phyloP scores from a whole-genome alignment of 1,284 basidiomycete genomes.

The Austroboletus niveus region DNA sequence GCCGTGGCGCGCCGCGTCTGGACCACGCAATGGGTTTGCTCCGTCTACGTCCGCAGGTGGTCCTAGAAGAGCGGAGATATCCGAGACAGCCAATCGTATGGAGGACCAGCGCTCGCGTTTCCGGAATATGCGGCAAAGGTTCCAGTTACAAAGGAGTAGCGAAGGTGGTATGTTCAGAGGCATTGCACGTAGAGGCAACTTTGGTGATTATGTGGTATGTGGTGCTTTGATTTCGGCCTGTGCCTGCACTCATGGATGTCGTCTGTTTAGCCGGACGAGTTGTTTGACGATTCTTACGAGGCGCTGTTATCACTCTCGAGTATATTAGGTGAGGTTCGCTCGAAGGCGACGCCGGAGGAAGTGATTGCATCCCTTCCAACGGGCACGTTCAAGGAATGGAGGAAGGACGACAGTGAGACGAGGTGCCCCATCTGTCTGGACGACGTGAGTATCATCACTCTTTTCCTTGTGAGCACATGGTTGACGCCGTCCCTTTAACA shows the following conservation, averaged over 20 bases:
- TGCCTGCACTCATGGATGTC: slow-evolving; percentile 2
- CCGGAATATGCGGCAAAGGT: slow-evolving; percentile 26
- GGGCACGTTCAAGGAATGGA: slow-evolving; percentile 66
- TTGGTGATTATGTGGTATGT: slow-evolving; percentile 64
- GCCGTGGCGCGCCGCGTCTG: slow-evolving; percentile 25
- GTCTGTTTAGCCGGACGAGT: slow-evolving; percentile 57
- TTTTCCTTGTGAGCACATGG: background rate
- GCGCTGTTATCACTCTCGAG: slow-evolving; percentile 55
- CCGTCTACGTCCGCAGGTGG: slow-evolving; percentile 3
- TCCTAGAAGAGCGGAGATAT: slow-evolving; percentile 8
- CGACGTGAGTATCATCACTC: slow-evolving; percentile 52
- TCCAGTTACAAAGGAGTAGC: slow-evolving; percentile 20
- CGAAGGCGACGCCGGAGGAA: slow-evolving; percentile 57
- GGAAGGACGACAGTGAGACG: slow-evolving; percentile 56
- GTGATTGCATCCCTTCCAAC: slow-evolving; percentile 57
- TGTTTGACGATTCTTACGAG: slow-evolving; percentile 72
- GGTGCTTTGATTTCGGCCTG: background rate
- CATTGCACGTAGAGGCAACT: slow-evolving; percentile 30
- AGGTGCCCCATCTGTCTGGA: slow-evolving; percentile 79
- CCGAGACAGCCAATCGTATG: slow-evolving; percentile 13
- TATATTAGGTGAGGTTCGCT: slow-evolving; percentile 61
- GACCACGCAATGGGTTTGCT: slow-evolving; percentile 12
- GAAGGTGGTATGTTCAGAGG: slow-evolving; percentile 26
- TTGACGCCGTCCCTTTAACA: slow-evolving; percentile 29
- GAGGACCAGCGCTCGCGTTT: slow-evolving; percentile 29